Percentiles rank a stretch among this genome's conserved stretches.
Evolutionary conservation across 345 rosid species (phyloP).

Genomic region (Durio zibethinus): DNA sequence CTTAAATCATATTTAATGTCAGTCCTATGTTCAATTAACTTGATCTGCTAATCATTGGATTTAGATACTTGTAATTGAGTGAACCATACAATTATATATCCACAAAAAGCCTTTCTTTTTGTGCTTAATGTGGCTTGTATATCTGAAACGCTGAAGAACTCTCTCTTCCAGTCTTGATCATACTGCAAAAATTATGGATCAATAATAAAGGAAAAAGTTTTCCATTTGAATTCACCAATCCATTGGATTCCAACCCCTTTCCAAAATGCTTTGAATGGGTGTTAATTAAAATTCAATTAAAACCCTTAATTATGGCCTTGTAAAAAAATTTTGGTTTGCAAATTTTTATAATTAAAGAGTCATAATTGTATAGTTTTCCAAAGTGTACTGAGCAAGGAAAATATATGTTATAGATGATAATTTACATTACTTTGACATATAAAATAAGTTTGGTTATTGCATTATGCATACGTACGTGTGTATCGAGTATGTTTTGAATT

Average conservation of each 20-base stretch:
- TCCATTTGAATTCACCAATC: neutral
- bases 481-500: too few relatives aligned
- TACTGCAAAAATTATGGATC: neutral
- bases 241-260: neutral
- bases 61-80: constrained; percentile 16
- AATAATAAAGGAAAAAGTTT: neutral
- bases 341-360: neutral
- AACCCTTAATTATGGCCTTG: neutral
- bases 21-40: constrained; percentile 6
- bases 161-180: neutral
- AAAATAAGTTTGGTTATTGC: neutral
- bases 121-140: neutral
- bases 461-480: too few relatives aligned
- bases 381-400: neutral
- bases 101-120: neutral
- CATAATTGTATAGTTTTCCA: neutral
- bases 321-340: neutral
- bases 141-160: neutral
- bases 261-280: neutral
- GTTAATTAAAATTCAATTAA: too few relatives aligned
- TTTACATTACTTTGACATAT: neutral
- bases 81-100: neutral
- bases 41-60: constrained; percentile 17
- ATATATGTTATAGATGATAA: neutral
- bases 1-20: neutral